Evolutionary conservation across 805 yeast species (phyloP).

Genomic region (Hanseniaspora singularis): DNA sequence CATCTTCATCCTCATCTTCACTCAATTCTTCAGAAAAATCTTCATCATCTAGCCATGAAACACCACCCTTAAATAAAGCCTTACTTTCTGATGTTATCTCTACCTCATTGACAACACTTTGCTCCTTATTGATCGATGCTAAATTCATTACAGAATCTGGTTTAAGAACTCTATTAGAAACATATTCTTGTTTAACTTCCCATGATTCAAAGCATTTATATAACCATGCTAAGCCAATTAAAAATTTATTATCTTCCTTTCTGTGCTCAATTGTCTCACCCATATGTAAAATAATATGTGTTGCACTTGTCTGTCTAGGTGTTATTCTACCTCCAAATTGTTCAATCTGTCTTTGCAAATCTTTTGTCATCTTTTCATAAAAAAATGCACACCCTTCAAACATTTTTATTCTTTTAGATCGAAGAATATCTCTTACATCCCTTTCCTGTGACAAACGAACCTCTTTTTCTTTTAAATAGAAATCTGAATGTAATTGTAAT

Average conservation of each 20-base stretch:
- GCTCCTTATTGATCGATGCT: slow-evolving; percentile 29
- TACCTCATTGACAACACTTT: slow-evolving; percentile 34
- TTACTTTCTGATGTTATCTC: slow-evolving; percentile 16
- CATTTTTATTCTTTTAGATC: background rate
- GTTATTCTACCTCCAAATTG: slow-evolving; percentile 13
- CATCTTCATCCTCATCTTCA: slow-evolving; percentile 17
- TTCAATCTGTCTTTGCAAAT: slow-evolving; percentile 13
- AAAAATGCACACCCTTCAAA: slow-evolving; percentile 7
- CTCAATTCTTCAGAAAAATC: slow-evolving; percentile 26
- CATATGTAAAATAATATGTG: slow-evolving; percentile 1
- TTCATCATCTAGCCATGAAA: slow-evolving; percentile 18
- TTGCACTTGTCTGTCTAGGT: slow-evolving; percentile 6
- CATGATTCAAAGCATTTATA: slow-evolving; percentile 9
- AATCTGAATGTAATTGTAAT: background rate
- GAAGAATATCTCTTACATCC: slow-evolving; percentile 1
- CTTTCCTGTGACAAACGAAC: too few relatives aligned
- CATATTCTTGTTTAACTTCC: slow-evolving; percentile 3
- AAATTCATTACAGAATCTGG: too few relatives aligned
- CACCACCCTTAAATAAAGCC: slow-evolving; percentile 16
- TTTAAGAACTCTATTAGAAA: slow-evolving; percentile 10
- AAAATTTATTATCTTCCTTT: background rate
- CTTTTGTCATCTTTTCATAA: slow-evolving; percentile 9
- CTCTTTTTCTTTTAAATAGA: background rate
- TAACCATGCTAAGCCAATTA: background rate
- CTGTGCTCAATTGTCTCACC: background rate